Conservation (phyloP, 441 rosid species). For the Omphalea diandra region DNA sequence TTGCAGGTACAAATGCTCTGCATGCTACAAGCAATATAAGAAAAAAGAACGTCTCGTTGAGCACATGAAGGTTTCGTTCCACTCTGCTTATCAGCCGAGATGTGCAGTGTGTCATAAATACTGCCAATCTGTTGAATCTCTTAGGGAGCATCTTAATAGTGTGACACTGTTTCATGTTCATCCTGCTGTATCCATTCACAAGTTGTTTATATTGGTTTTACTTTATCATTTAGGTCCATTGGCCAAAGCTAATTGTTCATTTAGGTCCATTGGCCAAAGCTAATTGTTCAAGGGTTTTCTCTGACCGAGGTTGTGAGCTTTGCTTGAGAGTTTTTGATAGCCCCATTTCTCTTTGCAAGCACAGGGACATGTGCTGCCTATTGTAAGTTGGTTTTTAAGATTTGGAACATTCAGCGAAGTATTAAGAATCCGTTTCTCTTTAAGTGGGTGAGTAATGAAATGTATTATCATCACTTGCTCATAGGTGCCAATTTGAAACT, state of each 20-base stretch:
- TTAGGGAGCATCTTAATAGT: constrained; percentile 63
- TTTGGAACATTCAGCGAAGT: background rate
- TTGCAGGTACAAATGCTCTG: constrained; percentile 60
- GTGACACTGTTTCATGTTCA: constrained; percentile 9
- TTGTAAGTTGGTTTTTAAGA: constrained; percentile 41
- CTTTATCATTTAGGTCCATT: constrained; percentile 38
- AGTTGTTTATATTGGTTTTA: constrained; percentile 11
- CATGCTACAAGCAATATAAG: constrained; percentile 70
- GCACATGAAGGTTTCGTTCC: constrained; percentile 69
- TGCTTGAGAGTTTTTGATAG: constrained; percentile 57
- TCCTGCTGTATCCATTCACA: constrained; percentile 4
- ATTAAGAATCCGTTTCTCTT: too few relatives aligned
- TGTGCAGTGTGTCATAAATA: constrained; percentile 67
- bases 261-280: constrained; percentile 49
- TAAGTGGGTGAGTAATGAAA: background rate
- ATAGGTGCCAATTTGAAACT: background rate
- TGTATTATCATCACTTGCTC: background rate
- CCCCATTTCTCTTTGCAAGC: constrained; percentile 38
- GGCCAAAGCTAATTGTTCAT: constrained; percentile 34
- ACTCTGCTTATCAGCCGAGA: constrained; percentile 65
- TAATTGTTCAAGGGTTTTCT: constrained; percentile 47
- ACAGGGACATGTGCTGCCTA: constrained; percentile 42
- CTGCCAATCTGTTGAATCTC: constrained; percentile 62
- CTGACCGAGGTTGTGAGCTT: constrained; percentile 47
- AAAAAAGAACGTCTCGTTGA: constrained; percentile 64